These are phyloP conservation scores for Malassezia sympodialis DNA, from an alignment of 1,284 basidiomycete genomes.

Conservation along the genomic window DNA sequence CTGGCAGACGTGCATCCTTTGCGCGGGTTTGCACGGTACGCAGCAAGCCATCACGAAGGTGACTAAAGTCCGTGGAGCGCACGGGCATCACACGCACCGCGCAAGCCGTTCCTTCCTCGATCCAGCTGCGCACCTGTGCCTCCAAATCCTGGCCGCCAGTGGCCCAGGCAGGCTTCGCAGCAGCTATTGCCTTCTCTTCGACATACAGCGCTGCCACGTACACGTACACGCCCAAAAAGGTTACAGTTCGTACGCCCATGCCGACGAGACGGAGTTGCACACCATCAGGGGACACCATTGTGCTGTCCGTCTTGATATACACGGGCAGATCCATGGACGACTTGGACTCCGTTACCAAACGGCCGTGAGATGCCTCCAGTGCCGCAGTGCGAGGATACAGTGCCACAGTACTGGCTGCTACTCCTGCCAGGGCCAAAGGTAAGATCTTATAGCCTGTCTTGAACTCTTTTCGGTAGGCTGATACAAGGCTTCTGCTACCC, in stretches of 20 bases:
- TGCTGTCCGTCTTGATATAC: not conserved
- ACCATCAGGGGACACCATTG: not conserved
- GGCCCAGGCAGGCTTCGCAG: not conserved
- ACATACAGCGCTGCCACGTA: constrained; percentile 79
- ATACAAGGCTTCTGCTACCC: not conserved
- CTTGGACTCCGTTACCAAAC: constrained; percentile 5
- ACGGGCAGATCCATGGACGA: constrained; percentile 1
- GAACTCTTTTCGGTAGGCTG: not conserved
- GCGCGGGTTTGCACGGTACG: constrained; percentile 63
- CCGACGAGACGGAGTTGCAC: constrained; percentile 60
- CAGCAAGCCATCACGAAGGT: constrained; percentile 71
- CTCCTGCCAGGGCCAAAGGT: not conserved
- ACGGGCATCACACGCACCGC: constrained; percentile 57
- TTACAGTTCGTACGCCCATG: constrained; percentile 68
- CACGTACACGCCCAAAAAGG: constrained; percentile 69
- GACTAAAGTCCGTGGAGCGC: constrained; percentile 66
- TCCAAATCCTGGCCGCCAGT: constrained; percentile 17
- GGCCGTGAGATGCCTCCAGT: constrained; percentile 5
- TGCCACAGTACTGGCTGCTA: not conserved
- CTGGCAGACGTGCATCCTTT: constrained; percentile 49
- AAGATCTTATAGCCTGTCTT: not conserved
- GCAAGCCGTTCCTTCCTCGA: constrained; percentile 25
- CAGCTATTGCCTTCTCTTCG: constrained; percentile 52
- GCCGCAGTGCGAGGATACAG: not conserved
- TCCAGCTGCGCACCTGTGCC: constrained; percentile 15